phyloP scores from a whole-genome alignment of 2,329 filamentous ascomycete species.

The Paradendryphiella salina region DNA sequence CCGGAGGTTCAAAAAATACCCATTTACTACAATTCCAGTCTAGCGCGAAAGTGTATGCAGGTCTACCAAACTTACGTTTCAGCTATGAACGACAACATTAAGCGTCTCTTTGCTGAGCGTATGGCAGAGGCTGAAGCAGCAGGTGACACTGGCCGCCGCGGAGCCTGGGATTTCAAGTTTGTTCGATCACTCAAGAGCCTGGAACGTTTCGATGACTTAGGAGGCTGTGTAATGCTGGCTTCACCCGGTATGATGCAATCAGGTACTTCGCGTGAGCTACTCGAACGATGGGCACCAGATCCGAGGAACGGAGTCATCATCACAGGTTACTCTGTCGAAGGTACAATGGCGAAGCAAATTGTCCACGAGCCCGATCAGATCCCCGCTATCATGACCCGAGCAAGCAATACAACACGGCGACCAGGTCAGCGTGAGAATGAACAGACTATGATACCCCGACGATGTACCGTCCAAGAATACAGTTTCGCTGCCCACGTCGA shows the following conservation, averaged over 20 bases:
- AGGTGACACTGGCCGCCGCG: constrained; percentile 73
- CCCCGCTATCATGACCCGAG: constrained; percentile 80
- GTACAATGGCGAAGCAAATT: constrained; percentile 96
- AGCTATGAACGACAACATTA: constrained; percentile 99
- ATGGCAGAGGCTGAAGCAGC: constrained; percentile 88
- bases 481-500: constrained; percentile 97
- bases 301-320: constrained; percentile 98
- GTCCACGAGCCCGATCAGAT: constrained; percentile 95
- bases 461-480: constrained; percentile 91
- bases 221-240: constrained; percentile 94
- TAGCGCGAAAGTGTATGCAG: constrained; percentile 96
- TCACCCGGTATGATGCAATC: constrained; percentile 98
- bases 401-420: constrained; percentile 58
- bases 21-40: constrained; percentile 96
- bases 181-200: constrained; percentile 90
- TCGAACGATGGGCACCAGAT: constrained; percentile 95
- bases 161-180: constrained; percentile 96
- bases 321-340: constrained; percentile 97
- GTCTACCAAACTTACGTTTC: constrained; percentile 98
- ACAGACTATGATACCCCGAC: constrained; percentile 85
- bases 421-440: constrained; percentile 71
- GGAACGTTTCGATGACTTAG: constrained; percentile 94
- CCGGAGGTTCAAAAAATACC: constrained; percentile 85
- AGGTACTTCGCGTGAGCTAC: constrained; percentile 85
- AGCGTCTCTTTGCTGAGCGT: constrained; percentile 86